phyloP scores from a whole-genome alignment of 129 eudicot species.

The Oenanthe sinensis region DNA sequence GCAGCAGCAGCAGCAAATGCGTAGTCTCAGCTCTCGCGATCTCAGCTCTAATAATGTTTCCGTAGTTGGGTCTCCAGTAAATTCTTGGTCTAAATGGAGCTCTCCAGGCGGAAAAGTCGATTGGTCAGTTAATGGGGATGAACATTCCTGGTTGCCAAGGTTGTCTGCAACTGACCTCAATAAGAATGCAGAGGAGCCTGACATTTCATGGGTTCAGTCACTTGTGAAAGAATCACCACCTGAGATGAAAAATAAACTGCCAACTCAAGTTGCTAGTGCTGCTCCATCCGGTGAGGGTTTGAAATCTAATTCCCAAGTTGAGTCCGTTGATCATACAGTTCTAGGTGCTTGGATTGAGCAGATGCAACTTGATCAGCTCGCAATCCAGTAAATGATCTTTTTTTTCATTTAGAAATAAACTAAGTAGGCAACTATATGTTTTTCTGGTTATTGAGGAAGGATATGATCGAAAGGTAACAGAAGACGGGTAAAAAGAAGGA shows the following conservation, averaged over 20 bases:
- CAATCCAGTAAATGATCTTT: constrained; percentile 17
- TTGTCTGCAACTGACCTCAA: constrained; percentile 16
- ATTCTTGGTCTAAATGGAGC: constrained; percentile 31
- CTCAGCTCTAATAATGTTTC: constrained; percentile 4
- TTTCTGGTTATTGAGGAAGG: constrained; percentile 10
- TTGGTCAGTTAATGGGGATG: constrained; percentile 35
- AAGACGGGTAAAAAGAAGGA: background rate
- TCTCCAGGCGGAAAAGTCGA: constrained; percentile 26
- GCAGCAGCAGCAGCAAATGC: constrained; percentile 16
- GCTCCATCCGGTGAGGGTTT: constrained; percentile 15
- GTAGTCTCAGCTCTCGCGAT: constrained; percentile 17
- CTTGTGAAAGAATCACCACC: constrained; percentile 41
- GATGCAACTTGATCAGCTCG: constrained; percentile 30
- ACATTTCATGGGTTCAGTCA: constrained; percentile 45
- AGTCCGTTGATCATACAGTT: constrained; percentile 17
- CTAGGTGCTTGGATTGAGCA: constrained; percentile 25
- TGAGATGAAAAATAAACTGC: constrained; percentile 14
- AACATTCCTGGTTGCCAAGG: constrained; percentile 17
- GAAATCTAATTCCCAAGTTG: constrained; percentile 11
- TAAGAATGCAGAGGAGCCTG: constrained; percentile 23
- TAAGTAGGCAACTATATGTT: constrained; percentile 1
- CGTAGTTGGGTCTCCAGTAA: constrained; percentile 10
- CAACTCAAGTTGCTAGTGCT: background rate
- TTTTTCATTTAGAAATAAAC: background rate
- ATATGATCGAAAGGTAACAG: background rate